Evolutionary conservation across 2,329 filamentous ascomycete genomes (phyloP), one percentile per base, ranked within the genome.

Genomic region (Cadophora sp.): DNA sequence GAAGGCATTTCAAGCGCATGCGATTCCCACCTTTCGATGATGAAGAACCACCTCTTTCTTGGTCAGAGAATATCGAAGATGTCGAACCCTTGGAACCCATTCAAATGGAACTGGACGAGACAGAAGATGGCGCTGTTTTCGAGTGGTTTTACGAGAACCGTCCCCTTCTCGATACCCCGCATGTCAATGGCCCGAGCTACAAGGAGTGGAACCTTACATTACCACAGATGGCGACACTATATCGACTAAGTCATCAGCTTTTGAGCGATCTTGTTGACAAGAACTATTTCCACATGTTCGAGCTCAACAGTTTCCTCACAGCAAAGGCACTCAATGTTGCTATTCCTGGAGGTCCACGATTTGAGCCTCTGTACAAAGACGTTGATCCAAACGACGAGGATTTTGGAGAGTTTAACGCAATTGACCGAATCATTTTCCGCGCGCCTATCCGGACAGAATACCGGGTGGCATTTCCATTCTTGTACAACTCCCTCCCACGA

Each of bases 341-440:
- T 11, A 93, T 99, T 64, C 96, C 96, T n/a, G 96, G 96, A 77
- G 96, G 96, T 11, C 96, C 96, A 68, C 90, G 96, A 36, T 99
- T 99, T 71, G 96, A 99, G 80, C 96, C 96, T 27, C 80, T 99
- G 22, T 99, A 97, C 84, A 99, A 99, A 81, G 96, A 99, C 75
- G 94, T 99, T 68, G 94, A 99, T 78, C 96, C 96, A 1, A 99
- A 99, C 74, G 95, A 98, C 73, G 96, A 99, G 79, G 96, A 99
- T 77, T 99, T 99, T 80, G 96, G 96, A 80, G 96, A 99, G 80
- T 99, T 99, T 85, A 99, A 99, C 77, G 96, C 96, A 41, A 99
- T 99, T 74, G 96, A 99, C 76, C 93, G 96, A 73, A 99, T 99
- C 80, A 99, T 99, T 73, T 99, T 99, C 85, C 91, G 96, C 71